Conservation (phyloP, 441 rosid species). For the Omphalea diandra region DNA sequence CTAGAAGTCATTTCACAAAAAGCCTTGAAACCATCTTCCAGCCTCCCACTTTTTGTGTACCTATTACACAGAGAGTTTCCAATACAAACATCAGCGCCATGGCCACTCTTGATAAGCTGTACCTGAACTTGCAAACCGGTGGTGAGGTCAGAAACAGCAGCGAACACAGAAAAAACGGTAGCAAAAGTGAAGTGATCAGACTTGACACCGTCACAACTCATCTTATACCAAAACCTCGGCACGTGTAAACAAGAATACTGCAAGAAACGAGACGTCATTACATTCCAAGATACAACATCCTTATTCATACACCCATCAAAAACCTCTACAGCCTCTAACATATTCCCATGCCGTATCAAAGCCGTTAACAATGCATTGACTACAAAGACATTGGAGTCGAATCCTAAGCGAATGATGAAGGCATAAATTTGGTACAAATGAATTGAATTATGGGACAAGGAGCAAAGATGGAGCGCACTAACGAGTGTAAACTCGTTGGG, state of each 20-base stretch:
- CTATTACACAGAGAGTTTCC: conserved; percentile 44
- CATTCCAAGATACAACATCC: conserved; percentile 52
- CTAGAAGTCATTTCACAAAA: conserved; percentile 38
- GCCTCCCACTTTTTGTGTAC: conserved; percentile 38
- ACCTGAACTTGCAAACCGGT: conserved; percentile 53
- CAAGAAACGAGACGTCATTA: conserved; percentile 46
- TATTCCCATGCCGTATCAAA: conserved; percentile 44
- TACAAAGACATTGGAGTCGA: conserved; percentile 36
- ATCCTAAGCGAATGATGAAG: conserved; percentile 34
- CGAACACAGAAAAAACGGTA: conserved; percentile 40
- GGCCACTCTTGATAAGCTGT: conserved; percentile 50
- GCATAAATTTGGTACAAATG: conserved; percentile 46
- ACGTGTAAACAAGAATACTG: conserved; percentile 35
- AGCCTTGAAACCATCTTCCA: conserved; percentile 38
- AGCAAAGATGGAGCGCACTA: conserved; percentile 43
- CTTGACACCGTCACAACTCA: conserved; percentile 42
- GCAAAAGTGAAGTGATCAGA: conserved; percentile 52
- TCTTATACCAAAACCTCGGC: conserved; percentile 39
- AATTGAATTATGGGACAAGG: conserved; percentile 28
- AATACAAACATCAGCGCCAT: conserved; percentile 38
- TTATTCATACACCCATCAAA: conserved; percentile 46
- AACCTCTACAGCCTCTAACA: conserved; percentile 39
- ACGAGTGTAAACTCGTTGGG: conserved; percentile 51
- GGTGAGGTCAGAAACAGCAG: conserved; percentile 31
- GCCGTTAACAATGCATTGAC: conserved; percentile 40